phyloP scores from a whole-genome alignment of 352 stramenopile genomes.

The Phytopythium delawarense region DNA sequence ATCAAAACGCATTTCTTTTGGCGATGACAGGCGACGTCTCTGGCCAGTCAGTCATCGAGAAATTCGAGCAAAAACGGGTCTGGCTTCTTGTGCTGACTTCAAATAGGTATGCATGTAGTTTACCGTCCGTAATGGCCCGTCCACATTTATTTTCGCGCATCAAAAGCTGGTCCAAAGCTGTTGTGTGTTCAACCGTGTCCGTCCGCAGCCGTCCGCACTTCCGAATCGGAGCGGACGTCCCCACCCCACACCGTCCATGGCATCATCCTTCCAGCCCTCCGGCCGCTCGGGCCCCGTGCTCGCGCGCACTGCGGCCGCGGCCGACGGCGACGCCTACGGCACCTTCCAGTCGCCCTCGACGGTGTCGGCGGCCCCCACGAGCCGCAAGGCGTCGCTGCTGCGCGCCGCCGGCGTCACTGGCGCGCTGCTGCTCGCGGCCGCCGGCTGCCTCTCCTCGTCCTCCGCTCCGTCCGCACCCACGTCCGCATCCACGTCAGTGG shows the following conservation, averaged over 20 bases:
- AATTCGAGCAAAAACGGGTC: neutral
- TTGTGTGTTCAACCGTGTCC: neutral
- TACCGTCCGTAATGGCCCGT: neutral
- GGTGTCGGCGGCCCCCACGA: neutral
- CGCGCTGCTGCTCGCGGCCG: slow-evolving; percentile 24
- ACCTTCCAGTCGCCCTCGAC: slow-evolving; percentile 31
- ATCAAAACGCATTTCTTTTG: neutral
- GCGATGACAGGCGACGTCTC: neutral
- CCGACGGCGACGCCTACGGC: slow-evolving; percentile 33
- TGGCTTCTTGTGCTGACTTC: neutral
- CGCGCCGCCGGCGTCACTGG: slow-evolving; percentile 21
- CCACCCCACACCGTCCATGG: neutral
- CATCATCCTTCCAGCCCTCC: neutral
- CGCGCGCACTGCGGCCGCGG: neutral
- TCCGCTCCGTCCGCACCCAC: neutral
- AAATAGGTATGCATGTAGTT: neutral
- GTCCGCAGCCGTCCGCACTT: neutral
- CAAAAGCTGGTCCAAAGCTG: neutral
- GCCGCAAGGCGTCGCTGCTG: slow-evolving; percentile 11
- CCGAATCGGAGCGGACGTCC: neutral
- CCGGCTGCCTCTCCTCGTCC: slow-evolving; percentile 17
- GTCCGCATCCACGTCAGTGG: neutral
- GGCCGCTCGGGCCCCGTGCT: slow-evolving; percentile 2
- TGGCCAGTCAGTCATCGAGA: neutral
- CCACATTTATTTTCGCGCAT: neutral